phyloP scores from a whole-genome alignment of 352 stramenopile species.

The Globisporangium emineosum region DNA sequence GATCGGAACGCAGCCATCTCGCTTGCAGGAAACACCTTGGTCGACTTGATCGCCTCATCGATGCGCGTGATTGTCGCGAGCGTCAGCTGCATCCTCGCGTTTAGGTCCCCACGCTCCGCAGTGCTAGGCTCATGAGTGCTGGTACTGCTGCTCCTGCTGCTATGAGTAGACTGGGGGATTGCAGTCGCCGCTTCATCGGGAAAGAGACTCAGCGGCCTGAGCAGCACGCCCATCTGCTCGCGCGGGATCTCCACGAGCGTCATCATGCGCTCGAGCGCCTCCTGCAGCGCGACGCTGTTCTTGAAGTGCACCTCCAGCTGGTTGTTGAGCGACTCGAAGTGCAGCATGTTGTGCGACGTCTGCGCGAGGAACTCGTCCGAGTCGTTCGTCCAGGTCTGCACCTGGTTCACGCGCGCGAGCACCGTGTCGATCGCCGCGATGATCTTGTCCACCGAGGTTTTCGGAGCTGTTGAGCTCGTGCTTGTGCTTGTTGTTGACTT shows the following conservation, averaged over 20 bases:
- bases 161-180: background rate
- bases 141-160: constrained; percentile 10
- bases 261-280: constrained; percentile 51
- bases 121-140: background rate
- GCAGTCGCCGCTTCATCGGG: constrained; percentile 26
- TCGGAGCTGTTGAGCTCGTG: background rate
- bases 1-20: constrained; percentile 62
- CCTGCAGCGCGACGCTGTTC: constrained; percentile 65
- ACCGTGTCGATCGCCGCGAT: constrained; percentile 52
- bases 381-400: constrained; percentile 62
- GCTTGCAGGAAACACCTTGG: constrained; percentile 47
- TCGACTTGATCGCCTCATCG: constrained; percentile 58
- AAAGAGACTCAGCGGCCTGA: constrained; percentile 52
- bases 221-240: constrained; percentile 50
- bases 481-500: background rate
- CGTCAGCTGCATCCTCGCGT: constrained; percentile 28
- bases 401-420: constrained; percentile 34
- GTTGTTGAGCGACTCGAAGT: constrained; percentile 80
- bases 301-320: constrained; percentile 80
- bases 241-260: constrained; percentile 45
- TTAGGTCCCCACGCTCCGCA: constrained; percentile 19
- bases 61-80: constrained; percentile 46
- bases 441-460: constrained; percentile 56
- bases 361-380: constrained; percentile 53
- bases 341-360: constrained; percentile 64